Conservation (phyloP, 2,329 filamentous ascomycete genomes). For the Cladosporium halotolerans region DNA sequence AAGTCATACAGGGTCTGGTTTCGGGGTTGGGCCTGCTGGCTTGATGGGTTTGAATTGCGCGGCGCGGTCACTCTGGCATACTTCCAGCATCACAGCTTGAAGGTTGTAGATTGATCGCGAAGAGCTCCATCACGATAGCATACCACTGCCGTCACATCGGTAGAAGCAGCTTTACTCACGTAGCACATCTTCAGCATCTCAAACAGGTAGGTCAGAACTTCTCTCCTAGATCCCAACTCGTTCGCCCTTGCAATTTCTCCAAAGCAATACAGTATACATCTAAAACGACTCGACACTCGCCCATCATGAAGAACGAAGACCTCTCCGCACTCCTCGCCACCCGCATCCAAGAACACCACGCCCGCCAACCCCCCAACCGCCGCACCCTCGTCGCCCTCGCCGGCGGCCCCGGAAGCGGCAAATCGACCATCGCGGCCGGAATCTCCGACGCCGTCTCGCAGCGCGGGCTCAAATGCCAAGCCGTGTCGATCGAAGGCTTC, state of each 20-base stretch:
- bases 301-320: conserved; percentile 4
- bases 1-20: conserved; percentile 9
- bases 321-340: background rate
- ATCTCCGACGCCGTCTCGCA: conserved; percentile 1
- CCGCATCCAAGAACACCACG: background rate
- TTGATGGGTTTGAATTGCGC: background rate
- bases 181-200: too few species aligned
- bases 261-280: background rate
- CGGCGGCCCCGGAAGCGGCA: conserved; percentile 12
- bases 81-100: background rate
- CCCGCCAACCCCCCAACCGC: background rate
- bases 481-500: conserved; percentile 10
- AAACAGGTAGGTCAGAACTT: background rate
- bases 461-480: conserved; percentile 6
- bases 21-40: background rate
- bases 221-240: background rate
- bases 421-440: conserved; percentile 2
- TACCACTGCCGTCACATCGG: too few species aligned
- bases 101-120: background rate
- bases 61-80: background rate
- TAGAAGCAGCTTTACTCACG: too few species aligned
- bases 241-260: background rate
- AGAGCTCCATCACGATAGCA: background rate
- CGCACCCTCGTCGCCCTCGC: conserved; percentile 10
- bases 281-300: background rate